Base-by-base conservation (phyloP, 768 basidiomycete genomes). In the Lactarius sanguifluus region DNA sequence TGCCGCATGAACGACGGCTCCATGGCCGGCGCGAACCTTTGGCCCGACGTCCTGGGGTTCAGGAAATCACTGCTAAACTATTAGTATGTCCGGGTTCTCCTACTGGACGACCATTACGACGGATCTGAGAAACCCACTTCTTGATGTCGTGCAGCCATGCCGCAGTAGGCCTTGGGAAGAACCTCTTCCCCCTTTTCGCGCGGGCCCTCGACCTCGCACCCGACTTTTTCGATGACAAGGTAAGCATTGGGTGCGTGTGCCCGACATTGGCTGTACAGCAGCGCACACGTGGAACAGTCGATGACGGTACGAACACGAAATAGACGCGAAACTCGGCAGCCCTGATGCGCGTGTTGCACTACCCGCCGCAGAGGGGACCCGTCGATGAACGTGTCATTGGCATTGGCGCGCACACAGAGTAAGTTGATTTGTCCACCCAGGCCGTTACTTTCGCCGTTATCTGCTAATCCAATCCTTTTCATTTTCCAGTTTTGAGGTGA, bases 341-440 rank as follows among this genome's bases (percentile, higher is more conserved):
- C 1, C 77, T 86, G 20, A 86, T 89, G 86, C 81, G 83, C 12
- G 70, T 87, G 1, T 75, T 94, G 30, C 86, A 89, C 74, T 95
- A 95, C 71, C 93, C 92, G 2, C 85, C 89, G 4, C 90, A 91
- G 74, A 80, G 76, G 0, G 86, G 84, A 0, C 76, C 81, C 12
- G 75, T 85, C 4, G 86, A 90, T 63, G 86, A 86, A 50, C 79
- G 83, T n/a, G 80, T 87, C 8, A 85, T 89, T n/a, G 93, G 93
- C 0, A 89, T 95, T 63, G 92, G 92, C 0, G 90, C 91, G 1
- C 91, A 92, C 74, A 89, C 87, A 1, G 89, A 90, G 89, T 90
- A 72, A 70, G 18, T 65, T 55, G 25, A 65, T 72, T 80, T 76
- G 13, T 52, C 45, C 52, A 15, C 61, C 43, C 64, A 32, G 5